These are phyloP conservation scores for Jackrogersella multiformis DNA, from an alignment of 495 filamentous ascomycete species.

Conservation along the genomic window DNA sequence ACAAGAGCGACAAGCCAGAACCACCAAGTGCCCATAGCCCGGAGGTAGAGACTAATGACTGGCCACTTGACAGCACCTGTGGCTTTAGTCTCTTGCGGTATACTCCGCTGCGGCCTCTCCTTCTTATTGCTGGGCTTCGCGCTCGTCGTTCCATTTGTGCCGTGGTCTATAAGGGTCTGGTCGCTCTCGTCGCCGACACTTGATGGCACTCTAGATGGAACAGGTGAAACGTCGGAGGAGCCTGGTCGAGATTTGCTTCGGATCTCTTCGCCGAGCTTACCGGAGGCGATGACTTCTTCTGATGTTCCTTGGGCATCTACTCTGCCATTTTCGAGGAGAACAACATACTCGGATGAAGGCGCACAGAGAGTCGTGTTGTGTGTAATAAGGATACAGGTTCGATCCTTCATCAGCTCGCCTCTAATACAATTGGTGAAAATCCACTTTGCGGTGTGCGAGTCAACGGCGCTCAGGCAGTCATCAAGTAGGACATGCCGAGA, in stretches of 20 bases:
- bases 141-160: conserved; percentile 43
- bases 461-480: conserved; percentile 97
- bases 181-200: conserved; percentile 65
- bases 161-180: conserved; percentile 57
- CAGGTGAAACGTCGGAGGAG: conserved; percentile 71
- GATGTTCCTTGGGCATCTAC: conserved; percentile 79
- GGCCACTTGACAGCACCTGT: conserved; percentile 85
- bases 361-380: conserved; percentile 90
- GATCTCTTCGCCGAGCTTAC: conserved; percentile 85
- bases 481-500: conserved; percentile 91
- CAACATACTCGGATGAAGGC: conserved; percentile 78
- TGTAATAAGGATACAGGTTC: conserved; percentile 96
- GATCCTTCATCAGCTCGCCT: conserved; percentile 85
- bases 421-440: conserved; percentile 94
- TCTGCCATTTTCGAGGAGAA: conserved; percentile 87
- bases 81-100: conserved; percentile 76
- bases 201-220: conserved; percentile 79
- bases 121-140: conserved; percentile 54
- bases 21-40: conserved; percentile 91
- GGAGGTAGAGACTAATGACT: conserved; percentile 84
- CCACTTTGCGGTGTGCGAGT: conserved; percentile 98
- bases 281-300: conserved; percentile 79
- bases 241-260: conserved; percentile 71
- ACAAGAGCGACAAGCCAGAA: conserved; percentile 82
- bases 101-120: conserved; percentile 58